phyloP scores from a whole-genome alignment of 495 filamentous ascomycete genomes.

The Annulohypoxylon maeteangense region DNA sequence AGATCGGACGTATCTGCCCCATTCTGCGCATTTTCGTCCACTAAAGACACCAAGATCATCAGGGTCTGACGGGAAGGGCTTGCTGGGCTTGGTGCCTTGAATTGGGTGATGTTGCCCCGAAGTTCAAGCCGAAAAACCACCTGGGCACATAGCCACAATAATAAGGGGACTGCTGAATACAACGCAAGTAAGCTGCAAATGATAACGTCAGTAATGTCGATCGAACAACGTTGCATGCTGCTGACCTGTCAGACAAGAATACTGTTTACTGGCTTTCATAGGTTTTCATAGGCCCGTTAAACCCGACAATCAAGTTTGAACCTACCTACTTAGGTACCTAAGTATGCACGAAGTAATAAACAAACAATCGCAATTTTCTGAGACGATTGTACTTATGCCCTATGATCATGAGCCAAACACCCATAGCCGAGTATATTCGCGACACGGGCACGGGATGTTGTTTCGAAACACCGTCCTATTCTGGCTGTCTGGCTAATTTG shows the following conservation, averaged over 20 bases:
- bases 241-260: slow-evolving; percentile 30
- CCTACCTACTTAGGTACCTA: background rate
- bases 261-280: slow-evolving; percentile 20
- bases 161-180: slow-evolving; percentile 7
- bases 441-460: slow-evolving; percentile 16
- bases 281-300: slow-evolving; percentile 23
- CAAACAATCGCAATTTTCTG: slow-evolving; percentile 3
- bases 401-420: slow-evolving; percentile 22
- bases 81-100: background rate
- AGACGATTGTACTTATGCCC: slow-evolving; percentile 6
- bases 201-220: slow-evolving; percentile 26
- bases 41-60: slow-evolving; percentile 24
- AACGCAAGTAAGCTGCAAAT: slow-evolving; percentile 19
- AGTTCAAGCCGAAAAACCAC: slow-evolving; percentile 28
- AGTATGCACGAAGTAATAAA: background rate
- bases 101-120: slow-evolving; percentile 19
- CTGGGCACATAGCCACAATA: slow-evolving; percentile 38
- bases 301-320: slow-evolving; percentile 14
- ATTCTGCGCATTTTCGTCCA: slow-evolving; percentile 8
- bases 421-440: slow-evolving; percentile 21
- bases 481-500: background rate
- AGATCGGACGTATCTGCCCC: slow-evolving; percentile 15
- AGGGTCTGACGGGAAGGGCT: slow-evolving; percentile 23
- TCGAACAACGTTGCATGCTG: slow-evolving; percentile 45
- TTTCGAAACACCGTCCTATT: slow-evolving; percentile 34